Evolutionary conservation across 805 yeast genomes (phyloP).

Genomic region (Brettanomyces naardenensis): DNA sequence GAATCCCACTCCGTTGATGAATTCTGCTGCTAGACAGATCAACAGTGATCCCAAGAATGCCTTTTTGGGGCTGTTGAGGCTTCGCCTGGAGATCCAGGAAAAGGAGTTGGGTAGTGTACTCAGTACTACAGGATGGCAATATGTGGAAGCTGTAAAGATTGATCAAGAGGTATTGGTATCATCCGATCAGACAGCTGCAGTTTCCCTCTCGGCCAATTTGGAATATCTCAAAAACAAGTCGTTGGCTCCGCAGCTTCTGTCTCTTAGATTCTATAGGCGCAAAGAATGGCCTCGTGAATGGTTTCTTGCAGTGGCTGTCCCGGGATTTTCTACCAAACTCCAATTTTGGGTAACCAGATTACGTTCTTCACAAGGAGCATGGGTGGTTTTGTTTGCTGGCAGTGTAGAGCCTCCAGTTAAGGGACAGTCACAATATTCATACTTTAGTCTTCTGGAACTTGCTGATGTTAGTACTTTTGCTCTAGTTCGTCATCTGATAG

Average conservation of each 20-base stretch:
- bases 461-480: conserved; percentile 37
- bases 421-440: conserved; percentile 15
- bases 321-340: conserved; percentile 28
- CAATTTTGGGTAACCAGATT: conserved; percentile 49
- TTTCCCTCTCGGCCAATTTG: conserved; percentile 30
- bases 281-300: conserved; percentile 51
- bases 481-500: conserved; percentile 42
- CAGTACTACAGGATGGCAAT: conserved; percentile 61
- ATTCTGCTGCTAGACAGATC: conserved; percentile 24
- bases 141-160: conserved; percentile 39
- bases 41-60: conserved; percentile 21
- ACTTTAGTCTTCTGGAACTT: conserved; percentile 29
- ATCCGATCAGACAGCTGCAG: conserved; percentile 28
- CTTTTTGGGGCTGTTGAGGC: conserved; percentile 30
- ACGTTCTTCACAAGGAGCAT: conserved; percentile 41
- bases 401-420: conserved; percentile 12
- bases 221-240: conserved; percentile 18
- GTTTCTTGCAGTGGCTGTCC: conserved; percentile 37
- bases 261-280: conserved; percentile 33
- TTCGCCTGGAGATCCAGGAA: conserved; percentile 41
- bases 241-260: conserved; percentile 15
- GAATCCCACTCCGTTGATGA: conserved; percentile 35
- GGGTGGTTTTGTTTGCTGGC: conserved; percentile 48
- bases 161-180: background rate
- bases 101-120: conserved; percentile 49